Conservation (phyloP, 441 rosid genomes). For the Gossypium schwendimanii region DNA sequence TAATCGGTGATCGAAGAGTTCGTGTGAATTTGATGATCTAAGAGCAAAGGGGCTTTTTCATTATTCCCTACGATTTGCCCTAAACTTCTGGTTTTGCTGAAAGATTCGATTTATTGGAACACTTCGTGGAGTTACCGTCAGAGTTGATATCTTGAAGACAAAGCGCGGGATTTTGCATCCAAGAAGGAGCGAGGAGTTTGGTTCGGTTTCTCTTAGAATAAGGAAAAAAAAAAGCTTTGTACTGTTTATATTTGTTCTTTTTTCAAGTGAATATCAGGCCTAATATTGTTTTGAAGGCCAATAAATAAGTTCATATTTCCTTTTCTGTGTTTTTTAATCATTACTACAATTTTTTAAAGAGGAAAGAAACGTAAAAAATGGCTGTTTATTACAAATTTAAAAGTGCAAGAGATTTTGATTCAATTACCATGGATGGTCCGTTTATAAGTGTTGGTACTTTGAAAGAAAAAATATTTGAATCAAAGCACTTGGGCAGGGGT, state of each 20-base stretch:
- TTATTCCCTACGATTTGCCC: not conserved
- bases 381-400: slow-evolving; percentile 98
- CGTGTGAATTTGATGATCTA: not conserved
- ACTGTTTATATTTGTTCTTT: slow-evolving; percentile 16
- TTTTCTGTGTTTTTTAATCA: slow-evolving; percentile 5
- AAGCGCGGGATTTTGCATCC: not conserved
- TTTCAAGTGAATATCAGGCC: slow-evolving; percentile 33
- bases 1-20: not conserved
- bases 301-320: not conserved
- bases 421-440: slow-evolving; percentile 89
- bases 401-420: slow-evolving; percentile 98
- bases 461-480: slow-evolving; percentile 97
- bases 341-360: not conserved
- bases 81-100: not conserved
- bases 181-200: slow-evolving; percentile 16
- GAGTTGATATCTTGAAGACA: not conserved
- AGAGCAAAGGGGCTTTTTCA: not conserved
- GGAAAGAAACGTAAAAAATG: slow-evolving; percentile 31
- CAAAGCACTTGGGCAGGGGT: slow-evolving; percentile 98
- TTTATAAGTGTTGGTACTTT: slow-evolving; percentile 90
- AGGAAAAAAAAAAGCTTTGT: slow-evolving; percentile 18
- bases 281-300: slow-evolving; percentile 10
- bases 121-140: not conserved
- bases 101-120: not conserved
- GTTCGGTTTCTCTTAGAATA: slow-evolving; percentile 13